Base-by-base conservation (phyloP, 441 rosid species). In the Kokia cookei region DNA sequence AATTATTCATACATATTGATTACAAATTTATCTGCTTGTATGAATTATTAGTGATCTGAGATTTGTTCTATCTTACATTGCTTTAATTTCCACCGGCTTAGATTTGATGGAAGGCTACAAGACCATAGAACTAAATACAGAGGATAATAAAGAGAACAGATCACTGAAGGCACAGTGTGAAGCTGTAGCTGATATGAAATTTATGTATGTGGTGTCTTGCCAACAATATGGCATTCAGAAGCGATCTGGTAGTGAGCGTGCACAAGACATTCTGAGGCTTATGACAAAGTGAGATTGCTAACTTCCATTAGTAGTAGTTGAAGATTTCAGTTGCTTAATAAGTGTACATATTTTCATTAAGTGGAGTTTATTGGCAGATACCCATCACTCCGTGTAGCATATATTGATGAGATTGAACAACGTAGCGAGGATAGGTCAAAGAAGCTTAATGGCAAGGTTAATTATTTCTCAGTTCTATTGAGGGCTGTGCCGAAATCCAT, bases 121-220 rank as follows among this genome's bases (percentile, higher is more conserved):
- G 81, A 98, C 99, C 66, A 84, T 93, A 42, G 98, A 93, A 77
- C 79, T 85, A 65, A 93, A 84, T 77, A 80, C 86, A 11, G 98
- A 96, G 75, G 92, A 88, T 78, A 82, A 84, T 73, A 88, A 89
- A 79, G 92, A 94, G 26, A 97, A 88, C 82, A 87, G 98, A 80
- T 89, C 98, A 67, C 65, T 96, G 71, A 84, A 92, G 86, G 90
- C 90, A 62, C 97, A 93, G 66, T 94, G 98, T 82, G 98, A 94
- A 86, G 98, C 99, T 8, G 93, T 96, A 50, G 93, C 99, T 76
- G 99, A 96, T 87, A 94, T 97, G 98, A 97, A 97, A 79, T 97
- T 97, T 78, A 87, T 92, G 6, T 90, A 88, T 84, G 98, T 96
- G 68, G 99, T 96, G 58, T 96, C 99, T 58, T 96, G 99, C 79